These are phyloP conservation scores for Debaryomyces fabryi DNA, from an alignment of 1,139 yeast genomes.

Conservation along the genomic window DNA sequence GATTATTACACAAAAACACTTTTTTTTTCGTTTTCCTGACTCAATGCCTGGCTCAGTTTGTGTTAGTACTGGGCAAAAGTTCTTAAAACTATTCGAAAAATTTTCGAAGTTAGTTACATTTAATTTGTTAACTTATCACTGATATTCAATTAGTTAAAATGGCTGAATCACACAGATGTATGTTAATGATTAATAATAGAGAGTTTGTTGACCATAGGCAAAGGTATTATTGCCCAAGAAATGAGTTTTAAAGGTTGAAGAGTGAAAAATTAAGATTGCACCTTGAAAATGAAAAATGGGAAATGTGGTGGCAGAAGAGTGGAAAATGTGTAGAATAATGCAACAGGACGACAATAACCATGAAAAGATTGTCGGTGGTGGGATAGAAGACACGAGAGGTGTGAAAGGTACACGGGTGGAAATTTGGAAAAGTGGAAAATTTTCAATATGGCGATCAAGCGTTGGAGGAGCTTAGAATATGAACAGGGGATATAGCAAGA, in stretches of 20 bases:
- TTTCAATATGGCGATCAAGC: not conserved
- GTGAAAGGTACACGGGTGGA: slow-evolving; percentile 3
- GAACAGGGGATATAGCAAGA: not conserved
- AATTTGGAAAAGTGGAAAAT: not conserved
- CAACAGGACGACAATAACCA: not conserved
- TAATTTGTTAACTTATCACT: slow-evolving; percentile 11
- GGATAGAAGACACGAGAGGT: not conserved
- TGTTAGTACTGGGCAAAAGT: slow-evolving; percentile 8
- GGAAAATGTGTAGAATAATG: not conserved
- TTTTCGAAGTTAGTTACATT: slow-evolving; percentile 7
- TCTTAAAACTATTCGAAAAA: slow-evolving; percentile 7
- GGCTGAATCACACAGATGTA: slow-evolving; percentile 98
- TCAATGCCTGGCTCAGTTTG: slow-evolving; percentile 7
- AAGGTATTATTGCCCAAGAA: not conserved
- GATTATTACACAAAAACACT: slow-evolving; percentile 9
- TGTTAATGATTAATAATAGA: slow-evolving; percentile 35
- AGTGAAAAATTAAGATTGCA: not conserved
- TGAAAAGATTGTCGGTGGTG: not conserved
- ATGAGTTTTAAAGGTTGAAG: not conserved
- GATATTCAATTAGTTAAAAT: slow-evolving; percentile 37
- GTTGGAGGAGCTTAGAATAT: not conserved
- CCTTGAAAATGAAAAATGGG: not conserved
- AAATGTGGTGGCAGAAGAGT: not conserved
- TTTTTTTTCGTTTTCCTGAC: slow-evolving; percentile 2
- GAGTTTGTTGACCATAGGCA: not conserved